Evolutionary conservation across 2,329 filamentous ascomycete genomes (phyloP).

Genomic region (Aspergillus spinulosporus): DNA sequence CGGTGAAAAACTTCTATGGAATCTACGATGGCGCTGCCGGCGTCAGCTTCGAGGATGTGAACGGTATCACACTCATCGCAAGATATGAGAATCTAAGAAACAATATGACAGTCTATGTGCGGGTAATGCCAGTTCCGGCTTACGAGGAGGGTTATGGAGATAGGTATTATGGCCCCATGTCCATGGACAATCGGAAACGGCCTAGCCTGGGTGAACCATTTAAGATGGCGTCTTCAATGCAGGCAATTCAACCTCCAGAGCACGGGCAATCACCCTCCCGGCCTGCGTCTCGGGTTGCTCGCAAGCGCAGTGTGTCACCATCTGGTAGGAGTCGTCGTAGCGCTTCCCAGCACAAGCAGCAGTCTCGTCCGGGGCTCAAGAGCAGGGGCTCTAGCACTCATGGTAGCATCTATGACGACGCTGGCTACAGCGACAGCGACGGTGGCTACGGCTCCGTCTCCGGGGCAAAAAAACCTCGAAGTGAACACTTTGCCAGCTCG

Average conservation of each 20-base stretch:
- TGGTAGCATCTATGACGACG: conserved; percentile 67
- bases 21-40: conserved; percentile 81
- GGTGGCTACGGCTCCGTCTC: conserved; percentile 72
- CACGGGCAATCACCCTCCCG: conserved; percentile 65
- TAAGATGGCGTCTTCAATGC: conserved; percentile 60
- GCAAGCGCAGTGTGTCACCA: conserved; percentile 77
- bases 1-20: conserved; percentile 98
- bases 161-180: conserved; percentile 48
- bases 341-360: conserved; percentile 71
- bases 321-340: conserved; percentile 72
- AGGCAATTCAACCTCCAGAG: conserved; percentile 53
- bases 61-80: conserved; percentile 88
- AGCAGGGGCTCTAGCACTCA: conserved; percentile 64
- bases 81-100: conserved; percentile 93
- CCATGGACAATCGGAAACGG: conserved; percentile 55
- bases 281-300: conserved; percentile 68
- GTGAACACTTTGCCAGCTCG: conserved; percentile 84
- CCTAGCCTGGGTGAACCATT: conserved; percentile 64
- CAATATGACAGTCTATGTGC: conserved; percentile 90
- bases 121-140: conserved; percentile 67
- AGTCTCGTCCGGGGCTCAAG: conserved; percentile 67
- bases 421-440: conserved; percentile 85
- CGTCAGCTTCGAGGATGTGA: conserved; percentile 90
- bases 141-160: conserved; percentile 50
- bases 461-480: conserved; percentile 71